Conservation (phyloP, 2,329 filamentous ascomycete species). For the Mycosphaerella sp. region DNA sequence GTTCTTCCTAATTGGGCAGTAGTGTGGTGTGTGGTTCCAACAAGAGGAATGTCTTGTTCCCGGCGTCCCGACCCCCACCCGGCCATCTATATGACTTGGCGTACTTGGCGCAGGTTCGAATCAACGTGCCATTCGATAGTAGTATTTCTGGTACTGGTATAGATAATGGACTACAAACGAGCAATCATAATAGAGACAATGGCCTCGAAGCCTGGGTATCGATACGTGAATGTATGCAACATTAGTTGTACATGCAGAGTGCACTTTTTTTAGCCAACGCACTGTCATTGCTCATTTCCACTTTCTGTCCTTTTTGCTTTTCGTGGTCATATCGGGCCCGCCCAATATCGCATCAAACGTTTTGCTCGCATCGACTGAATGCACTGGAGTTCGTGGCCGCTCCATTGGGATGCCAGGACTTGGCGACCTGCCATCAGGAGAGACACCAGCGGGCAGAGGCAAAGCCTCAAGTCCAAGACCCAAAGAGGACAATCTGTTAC, state of each 20-base stretch:
- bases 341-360: constrained; percentile 46
- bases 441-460: constrained; percentile 40
- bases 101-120: too few species aligned
- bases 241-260: neutral
- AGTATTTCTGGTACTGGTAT: neutral
- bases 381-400: constrained; percentile 27
- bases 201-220: neutral
- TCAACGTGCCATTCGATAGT: neutral
- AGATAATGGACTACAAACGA: neutral
- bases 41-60: too few species aligned
- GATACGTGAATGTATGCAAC: neutral
- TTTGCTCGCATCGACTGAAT: constrained; percentile 36
- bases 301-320: constrained; percentile 32
- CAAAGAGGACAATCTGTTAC: constrained; percentile 39
- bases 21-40: too few species aligned
- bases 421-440: constrained; percentile 30
- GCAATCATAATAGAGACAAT: neutral
- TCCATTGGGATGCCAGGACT: constrained; percentile 13
- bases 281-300: constrained; percentile 15
- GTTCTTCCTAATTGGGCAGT: too few species aligned
- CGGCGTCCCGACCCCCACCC: too few species aligned
- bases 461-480: constrained; percentile 43
- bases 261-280: neutral
- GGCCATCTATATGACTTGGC: too few species aligned
- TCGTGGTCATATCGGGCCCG: constrained; percentile 22